Evolutionary conservation across 306 rosid species (phyloP).

Genomic region (Prunus padus): DNA sequence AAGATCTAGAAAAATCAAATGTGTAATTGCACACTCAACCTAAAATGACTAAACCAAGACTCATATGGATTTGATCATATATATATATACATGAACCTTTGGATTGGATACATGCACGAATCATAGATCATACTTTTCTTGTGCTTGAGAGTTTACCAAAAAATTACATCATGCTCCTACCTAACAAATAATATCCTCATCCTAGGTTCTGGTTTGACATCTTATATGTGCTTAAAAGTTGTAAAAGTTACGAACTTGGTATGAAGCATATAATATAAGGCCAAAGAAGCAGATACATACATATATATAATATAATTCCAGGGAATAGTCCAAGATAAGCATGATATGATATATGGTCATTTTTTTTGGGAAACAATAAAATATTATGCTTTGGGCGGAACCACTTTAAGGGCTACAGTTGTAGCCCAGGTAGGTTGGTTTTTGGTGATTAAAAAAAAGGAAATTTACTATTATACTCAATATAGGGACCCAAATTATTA

Average conservation of each 20-base stretch:
- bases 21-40: slow-evolving; percentile 25
- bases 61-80: not conserved
- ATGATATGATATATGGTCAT: not conserved
- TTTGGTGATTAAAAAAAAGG: too few relatives aligned
- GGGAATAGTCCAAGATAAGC: not conserved
- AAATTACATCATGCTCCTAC: slow-evolving; percentile 27
- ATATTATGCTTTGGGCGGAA: not conserved
- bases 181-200: slow-evolving; percentile 8
- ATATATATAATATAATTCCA: not conserved
- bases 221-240: not conserved
- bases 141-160: slow-evolving; percentile 15
- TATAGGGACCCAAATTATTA: too few relatives aligned
- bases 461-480: too few relatives aligned
- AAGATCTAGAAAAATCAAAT: slow-evolving; percentile 4
- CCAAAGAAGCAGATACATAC: too few relatives aligned
- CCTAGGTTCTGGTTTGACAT: not conserved
- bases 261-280: not conserved
- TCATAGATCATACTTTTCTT: slow-evolving; percentile 3
- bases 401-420: too few relatives aligned
- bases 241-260: not conserved
- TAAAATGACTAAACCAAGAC: slow-evolving; percentile 6
- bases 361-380: not conserved
- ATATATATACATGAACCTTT: not conserved
- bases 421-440: too few relatives aligned
- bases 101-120: slow-evolving; percentile 16